Conservation (phyloP, 805 yeast species). For the Nakazawaea ishiwadae region DNA sequence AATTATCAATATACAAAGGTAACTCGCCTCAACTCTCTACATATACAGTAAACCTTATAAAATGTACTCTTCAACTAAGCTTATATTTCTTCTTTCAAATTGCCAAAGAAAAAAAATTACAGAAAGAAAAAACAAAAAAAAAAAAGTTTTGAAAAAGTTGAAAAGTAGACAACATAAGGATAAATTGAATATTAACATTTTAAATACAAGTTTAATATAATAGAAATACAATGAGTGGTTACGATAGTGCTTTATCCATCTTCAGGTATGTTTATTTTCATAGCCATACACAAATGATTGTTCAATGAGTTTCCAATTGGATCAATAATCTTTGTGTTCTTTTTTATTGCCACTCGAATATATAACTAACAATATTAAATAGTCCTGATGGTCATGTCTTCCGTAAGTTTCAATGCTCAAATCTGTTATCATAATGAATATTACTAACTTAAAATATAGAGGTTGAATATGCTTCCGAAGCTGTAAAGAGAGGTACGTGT, state of each 20-base stretch:
- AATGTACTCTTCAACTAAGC: no score
- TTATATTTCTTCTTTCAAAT: no score
- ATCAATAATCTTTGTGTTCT: no score
- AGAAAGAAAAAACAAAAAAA: not conserved
- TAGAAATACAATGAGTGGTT: conserved; percentile 74
- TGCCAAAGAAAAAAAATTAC: not conserved
- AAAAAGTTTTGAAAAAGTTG: not conserved
- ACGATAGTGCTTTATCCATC: conserved; percentile 97
- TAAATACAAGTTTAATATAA: not conserved
- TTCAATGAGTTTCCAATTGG: not conserved
- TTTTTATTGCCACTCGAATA: conserved; percentile 3
- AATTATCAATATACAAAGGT: no score
- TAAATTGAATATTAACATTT: no score
- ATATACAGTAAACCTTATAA: no score
- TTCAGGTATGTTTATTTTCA: conserved; percentile 65
- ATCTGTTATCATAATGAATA: not conserved
- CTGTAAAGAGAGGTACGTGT: conserved; percentile 97
- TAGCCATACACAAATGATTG: no score
- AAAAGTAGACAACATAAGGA: not conserved
- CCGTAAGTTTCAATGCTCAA: conserved; percentile 45
- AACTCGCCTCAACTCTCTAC: no score
- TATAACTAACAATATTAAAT: conserved; percentile 15
- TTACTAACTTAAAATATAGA: conserved; percentile 32
- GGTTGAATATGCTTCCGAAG: conserved; percentile 96
- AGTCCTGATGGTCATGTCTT: conserved; percentile 99